Percentiles rank a stretch among this genome's conserved stretches.
Conservation (phyloP, 2,329 filamentous ascomycete species). For the Aspergillus intermedius region DNA sequence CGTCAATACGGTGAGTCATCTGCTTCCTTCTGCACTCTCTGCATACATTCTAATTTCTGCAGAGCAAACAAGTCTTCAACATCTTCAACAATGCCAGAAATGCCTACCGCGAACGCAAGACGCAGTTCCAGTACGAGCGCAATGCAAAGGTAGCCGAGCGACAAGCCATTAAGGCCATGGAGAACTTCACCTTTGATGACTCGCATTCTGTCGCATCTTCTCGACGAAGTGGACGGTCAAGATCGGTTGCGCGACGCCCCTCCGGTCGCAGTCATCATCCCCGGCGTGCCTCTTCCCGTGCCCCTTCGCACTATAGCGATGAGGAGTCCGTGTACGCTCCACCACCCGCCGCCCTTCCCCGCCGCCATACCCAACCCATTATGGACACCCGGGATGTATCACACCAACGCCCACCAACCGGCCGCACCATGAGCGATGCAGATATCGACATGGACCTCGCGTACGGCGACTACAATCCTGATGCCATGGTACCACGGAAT, state of each 20-base stretch:
- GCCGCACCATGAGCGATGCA: conserved; percentile 27
- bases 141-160: conserved; percentile 53
- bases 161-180: conserved; percentile 53
- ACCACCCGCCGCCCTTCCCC: conserved; percentile 2
- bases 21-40: background rate
- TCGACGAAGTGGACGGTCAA: conserved; percentile 31
- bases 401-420: conserved; percentile 14
- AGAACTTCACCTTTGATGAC: conserved; percentile 46
- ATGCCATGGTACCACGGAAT: conserved; percentile 40
- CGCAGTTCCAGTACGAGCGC: conserved; percentile 66
- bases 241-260: conserved; percentile 20
- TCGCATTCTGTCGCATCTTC: conserved; percentile 38
- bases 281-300: conserved; percentile 2
- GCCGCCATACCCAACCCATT: conserved; percentile 36
- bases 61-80: conserved; percentile 85
- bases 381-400: conserved; percentile 19
- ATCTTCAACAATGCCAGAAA: conserved; percentile 89
- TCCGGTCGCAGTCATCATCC: conserved; percentile 21
- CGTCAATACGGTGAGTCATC: conserved; percentile 67
- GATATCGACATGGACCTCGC: conserved; percentile 82
- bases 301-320: no score
- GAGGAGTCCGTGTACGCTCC: no score
- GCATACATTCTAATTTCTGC: conserved; percentile 2
- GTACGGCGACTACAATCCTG: conserved; percentile 76
- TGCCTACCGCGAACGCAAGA: conserved; percentile 82